Evolutionary conservation across 2,329 filamentous ascomycete species (phyloP), one percentile per base, ranked within the genome.

Genomic region (Apiospora saccharicola): DNA sequence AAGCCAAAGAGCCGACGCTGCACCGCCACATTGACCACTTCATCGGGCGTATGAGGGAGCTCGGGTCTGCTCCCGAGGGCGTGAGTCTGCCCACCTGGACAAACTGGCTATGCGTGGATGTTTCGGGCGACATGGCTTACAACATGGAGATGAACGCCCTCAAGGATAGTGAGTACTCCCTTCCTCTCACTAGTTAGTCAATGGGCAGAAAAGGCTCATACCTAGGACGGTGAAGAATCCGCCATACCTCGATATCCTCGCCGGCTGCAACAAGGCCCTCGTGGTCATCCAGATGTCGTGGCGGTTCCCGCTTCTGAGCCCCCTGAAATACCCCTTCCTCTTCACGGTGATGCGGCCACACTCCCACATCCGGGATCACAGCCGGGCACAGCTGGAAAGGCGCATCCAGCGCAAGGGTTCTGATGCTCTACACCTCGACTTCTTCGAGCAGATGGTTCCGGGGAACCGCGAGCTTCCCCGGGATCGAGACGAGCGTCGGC

Each of bases 121-220:
- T 79, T 16, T 72, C 75, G 0, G 76, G 76, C 1, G 77, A 79
- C 14, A 73, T 77, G 74, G 73, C 77, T 0, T 78, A 76, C n/a
- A 75, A 73, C 37, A 71, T 73, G 8, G 69, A 78, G 69, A 69
- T 78, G 75, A 49, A 76, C 43, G 30, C 67, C 3, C 8, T 76
- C 47, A 75, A 67, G 68, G 64, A 77, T 43, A 74, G 74, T 71
- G 64, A 71, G 73, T 72, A 13, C n/a, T 44, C 30, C 47, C 22
- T 7, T 37, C 16, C 24, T 49, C 16, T 47, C 41, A 24, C 30
- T 7, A 1, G n/a, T 26, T 7, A 1, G n/a, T 1, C 49, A 26
- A 12, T 0, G 43, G 43, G 43, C 1, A 44, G 1, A 0, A 13
- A 4, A 49, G 0, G 10, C n/a, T 49, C 8, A 49, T 2, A 7